These are phyloP conservation scores for Papilionanthe hybrid DNA, from an alignment of 116 monocot genomes.

Conservation along the genomic window DNA sequence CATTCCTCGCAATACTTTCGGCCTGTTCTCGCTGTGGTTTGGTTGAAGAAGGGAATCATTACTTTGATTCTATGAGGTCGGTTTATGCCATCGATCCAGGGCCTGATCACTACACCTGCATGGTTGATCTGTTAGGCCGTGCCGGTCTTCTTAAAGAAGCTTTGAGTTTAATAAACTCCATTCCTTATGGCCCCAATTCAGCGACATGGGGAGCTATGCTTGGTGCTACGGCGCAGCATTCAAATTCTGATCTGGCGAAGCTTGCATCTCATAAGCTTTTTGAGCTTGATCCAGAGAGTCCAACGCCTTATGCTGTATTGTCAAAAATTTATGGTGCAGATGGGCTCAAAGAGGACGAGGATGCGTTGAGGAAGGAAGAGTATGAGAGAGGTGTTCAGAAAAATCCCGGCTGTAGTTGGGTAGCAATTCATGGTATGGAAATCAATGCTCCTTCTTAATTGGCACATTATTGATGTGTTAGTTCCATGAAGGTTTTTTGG, in stretches of 20 bases:
- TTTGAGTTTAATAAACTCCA: slow-evolving; percentile 41
- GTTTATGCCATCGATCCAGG: slow-evolving; percentile 41
- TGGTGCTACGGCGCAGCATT: slow-evolving; percentile 42
- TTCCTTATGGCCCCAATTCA: slow-evolving; percentile 38
- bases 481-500: too few species aligned
- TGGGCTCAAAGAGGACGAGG: slow-evolving; percentile 44
- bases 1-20: slow-evolving; percentile 50
- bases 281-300: slow-evolving; percentile 40
- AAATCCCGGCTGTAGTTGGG: slow-evolving; percentile 57
- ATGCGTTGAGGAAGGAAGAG: slow-evolving; percentile 24
- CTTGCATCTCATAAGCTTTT: slow-evolving; percentile 34
- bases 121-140: slow-evolving; percentile 65
- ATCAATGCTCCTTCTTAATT: background rate
- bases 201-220: slow-evolving; percentile 64
- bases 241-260: slow-evolving; percentile 32
- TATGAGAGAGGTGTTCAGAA: slow-evolving; percentile 24
- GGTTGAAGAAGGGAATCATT: slow-evolving; percentile 41
- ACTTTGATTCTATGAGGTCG: slow-evolving; percentile 47
- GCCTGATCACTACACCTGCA: slow-evolving; percentile 62
- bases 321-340: slow-evolving; percentile 42
- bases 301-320: slow-evolving; percentile 41
- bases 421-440: slow-evolving; percentile 15
- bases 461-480: too few species aligned
- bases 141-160: slow-evolving; percentile 51
- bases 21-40: slow-evolving; percentile 54